phyloP scores from a whole-genome alignment of 176 grass and related monocot genomes.

The Aegilops umbellulata region DNA sequence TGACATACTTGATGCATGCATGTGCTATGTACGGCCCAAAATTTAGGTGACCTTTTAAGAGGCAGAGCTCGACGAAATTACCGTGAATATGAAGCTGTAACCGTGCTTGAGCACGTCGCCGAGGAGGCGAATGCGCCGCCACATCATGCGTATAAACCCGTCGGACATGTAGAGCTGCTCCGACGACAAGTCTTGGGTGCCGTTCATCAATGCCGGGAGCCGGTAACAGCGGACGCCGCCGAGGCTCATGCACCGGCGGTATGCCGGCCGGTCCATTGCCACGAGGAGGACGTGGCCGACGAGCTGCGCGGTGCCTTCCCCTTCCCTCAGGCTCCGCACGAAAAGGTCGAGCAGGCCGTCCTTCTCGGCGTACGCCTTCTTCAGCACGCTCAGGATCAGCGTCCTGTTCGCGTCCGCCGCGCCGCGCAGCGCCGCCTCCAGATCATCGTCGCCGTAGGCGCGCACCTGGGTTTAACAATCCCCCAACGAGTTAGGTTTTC shows the following conservation, averaged over 20 bases:
- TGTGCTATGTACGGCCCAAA: neutral
- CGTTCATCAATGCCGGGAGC: constrained; percentile 12
- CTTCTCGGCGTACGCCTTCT: constrained; percentile 60
- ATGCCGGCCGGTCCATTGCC: constrained; percentile 39
- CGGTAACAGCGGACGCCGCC: constrained; percentile 48
- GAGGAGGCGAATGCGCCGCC: constrained; percentile 62
- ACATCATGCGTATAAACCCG: constrained; percentile 83
- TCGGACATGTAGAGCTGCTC: constrained; percentile 86
- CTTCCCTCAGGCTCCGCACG: constrained; percentile 47
- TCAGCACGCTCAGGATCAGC: constrained; percentile 54
- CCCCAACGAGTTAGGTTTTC: constrained; percentile 10
- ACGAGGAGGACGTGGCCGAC: constrained; percentile 65
- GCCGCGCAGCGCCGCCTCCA: constrained; percentile 48
- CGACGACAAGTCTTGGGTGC: constrained; percentile 41
- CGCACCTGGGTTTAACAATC: neutral
- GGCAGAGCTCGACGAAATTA: neutral
- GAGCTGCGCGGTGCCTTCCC: constrained; percentile 53
- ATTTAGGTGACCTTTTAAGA: too few species aligned
- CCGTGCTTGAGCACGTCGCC: constrained; percentile 56
- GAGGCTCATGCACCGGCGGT: constrained; percentile 40
- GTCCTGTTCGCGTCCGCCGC: constrained; percentile 60
- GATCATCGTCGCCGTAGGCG: constrained; percentile 22
- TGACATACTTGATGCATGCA: neutral
- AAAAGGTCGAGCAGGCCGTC: constrained; percentile 74
- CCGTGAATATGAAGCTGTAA: constrained; percentile 74